phyloP scores from a whole-genome alignment of 2,329 filamentous ascomycete genomes.

The Parasarocladium wereldwijsianum region DNA sequence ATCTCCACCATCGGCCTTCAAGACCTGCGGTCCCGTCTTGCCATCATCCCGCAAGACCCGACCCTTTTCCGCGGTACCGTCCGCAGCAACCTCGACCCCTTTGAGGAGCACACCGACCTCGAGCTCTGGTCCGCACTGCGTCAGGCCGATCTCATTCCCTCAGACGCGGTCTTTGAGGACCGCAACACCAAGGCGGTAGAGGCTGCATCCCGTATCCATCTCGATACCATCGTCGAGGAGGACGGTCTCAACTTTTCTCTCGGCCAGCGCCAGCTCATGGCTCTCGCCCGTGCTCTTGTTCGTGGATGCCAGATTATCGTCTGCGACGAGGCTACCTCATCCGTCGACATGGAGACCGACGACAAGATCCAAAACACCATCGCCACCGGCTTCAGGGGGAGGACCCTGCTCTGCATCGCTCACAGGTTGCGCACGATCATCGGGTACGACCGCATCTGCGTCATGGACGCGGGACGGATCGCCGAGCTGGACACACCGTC shows the following conservation, averaged over 20 bases:
- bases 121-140: constrained; percentile 66
- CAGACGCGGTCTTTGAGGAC: constrained; percentile 48
- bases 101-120: constrained; percentile 62
- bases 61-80: constrained; percentile 73
- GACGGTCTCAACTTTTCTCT: constrained; percentile 94
- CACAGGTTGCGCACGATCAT: constrained; percentile 87
- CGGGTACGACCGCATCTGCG: constrained; percentile 86
- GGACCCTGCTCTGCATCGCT: constrained; percentile 83
- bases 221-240: constrained; percentile 79
- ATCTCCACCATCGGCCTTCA: constrained; percentile 62
- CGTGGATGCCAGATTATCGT: constrained; percentile 83
- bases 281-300: constrained; percentile 78
- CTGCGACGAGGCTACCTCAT: constrained; percentile 89
- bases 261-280: constrained; percentile 90
- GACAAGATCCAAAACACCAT: constrained; percentile 90
- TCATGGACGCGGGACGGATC: constrained; percentile 84
- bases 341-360: constrained; percentile 92
- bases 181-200: constrained; percentile 59
- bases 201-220: constrained; percentile 58
- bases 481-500: constrained; percentile 73
- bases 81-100: constrained; percentile 67
- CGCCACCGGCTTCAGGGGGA: constrained; percentile 67
- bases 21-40: constrained; percentile 59
- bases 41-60: constrained; percentile 76
- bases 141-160: constrained; percentile 56